Evolutionary conservation across 2,329 filamentous ascomycete genomes (phyloP).

Genomic region (Sporothrix globosa): DNA sequence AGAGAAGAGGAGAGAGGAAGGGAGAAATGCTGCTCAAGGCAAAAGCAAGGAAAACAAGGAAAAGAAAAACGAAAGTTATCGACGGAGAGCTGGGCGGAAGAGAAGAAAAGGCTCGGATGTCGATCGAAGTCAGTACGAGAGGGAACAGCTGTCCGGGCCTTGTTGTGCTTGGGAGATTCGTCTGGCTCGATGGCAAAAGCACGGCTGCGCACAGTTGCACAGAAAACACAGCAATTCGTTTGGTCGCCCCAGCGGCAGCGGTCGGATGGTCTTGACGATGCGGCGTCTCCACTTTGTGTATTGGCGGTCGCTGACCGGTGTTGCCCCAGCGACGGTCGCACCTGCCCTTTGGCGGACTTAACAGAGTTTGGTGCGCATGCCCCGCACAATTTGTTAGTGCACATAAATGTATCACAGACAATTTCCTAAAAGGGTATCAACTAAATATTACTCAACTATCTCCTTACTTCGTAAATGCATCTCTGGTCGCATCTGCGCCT

Average conservation of each 20-base stretch:
- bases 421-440: conserved; percentile 1
- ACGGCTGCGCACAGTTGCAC: neutral
- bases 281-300: conserved; percentile 24
- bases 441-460: no score
- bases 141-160: neutral
- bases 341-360: neutral
- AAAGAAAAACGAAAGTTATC: neutral
- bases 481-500: neutral
- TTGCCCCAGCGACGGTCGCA: conserved; percentile 25
- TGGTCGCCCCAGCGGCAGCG: conserved; percentile 14
- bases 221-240: neutral
- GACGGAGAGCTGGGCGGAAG: conserved; percentile 12
- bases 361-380: neutral
- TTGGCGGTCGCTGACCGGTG: conserved; percentile 5
- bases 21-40: neutral
- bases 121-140: neutral
- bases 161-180: neutral
- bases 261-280: conserved; percentile 17
- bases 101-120: conserved; percentile 5
- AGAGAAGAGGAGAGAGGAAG: neutral
- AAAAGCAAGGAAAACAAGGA: neutral
- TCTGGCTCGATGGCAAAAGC: conserved; percentile 7
- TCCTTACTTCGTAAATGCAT: no score
- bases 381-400: conserved; percentile 19
- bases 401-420: neutral